Conservation (phyloP, 306 rosid genomes). For the Cucurbita maxima region DNA sequence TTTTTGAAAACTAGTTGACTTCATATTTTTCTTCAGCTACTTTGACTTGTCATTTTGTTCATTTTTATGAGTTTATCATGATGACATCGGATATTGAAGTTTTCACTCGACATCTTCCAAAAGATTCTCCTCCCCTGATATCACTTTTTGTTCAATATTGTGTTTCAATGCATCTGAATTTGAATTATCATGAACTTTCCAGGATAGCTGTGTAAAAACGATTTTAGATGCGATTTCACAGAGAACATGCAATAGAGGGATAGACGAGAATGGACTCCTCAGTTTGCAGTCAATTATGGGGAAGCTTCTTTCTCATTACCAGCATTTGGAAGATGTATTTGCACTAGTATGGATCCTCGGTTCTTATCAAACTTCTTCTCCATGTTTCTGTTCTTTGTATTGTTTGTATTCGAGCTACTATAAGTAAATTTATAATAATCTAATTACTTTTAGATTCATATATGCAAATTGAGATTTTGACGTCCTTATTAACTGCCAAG, state of each 20-base stretch:
- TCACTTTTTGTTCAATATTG: neutral
- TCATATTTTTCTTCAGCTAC: neutral
- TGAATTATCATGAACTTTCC: slow-evolving; percentile 14
- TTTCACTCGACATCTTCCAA: neutral
- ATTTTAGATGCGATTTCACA: slow-evolving; percentile 62
- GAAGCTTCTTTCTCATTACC: slow-evolving; percentile 62
- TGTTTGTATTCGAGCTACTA: neutral
- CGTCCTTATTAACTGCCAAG: neutral
- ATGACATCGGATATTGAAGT: neutral
- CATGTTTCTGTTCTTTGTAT: neutral
- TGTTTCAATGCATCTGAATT: neutral
- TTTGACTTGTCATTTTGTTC: neutral
- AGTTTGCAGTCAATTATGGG: slow-evolving; percentile 72
- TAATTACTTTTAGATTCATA: neutral
- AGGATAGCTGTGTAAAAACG: slow-evolving; percentile 49
- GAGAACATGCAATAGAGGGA: slow-evolving; percentile 27
- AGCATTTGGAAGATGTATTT: slow-evolving; percentile 46
- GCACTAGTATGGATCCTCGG: slow-evolving; percentile 31
- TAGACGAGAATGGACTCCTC: slow-evolving; percentile 46
- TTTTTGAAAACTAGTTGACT: neutral
- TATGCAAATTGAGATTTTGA: neutral
- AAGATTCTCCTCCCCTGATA: neutral
- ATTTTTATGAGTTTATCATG: slow-evolving; percentile 7
- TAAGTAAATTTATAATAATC: neutral
- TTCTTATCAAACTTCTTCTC: slow-evolving; percentile 6